These are phyloP conservation scores for Boechera divaricarpa DNA, from an alignment of 345 rosid species.

Conservation along the genomic window DNA sequence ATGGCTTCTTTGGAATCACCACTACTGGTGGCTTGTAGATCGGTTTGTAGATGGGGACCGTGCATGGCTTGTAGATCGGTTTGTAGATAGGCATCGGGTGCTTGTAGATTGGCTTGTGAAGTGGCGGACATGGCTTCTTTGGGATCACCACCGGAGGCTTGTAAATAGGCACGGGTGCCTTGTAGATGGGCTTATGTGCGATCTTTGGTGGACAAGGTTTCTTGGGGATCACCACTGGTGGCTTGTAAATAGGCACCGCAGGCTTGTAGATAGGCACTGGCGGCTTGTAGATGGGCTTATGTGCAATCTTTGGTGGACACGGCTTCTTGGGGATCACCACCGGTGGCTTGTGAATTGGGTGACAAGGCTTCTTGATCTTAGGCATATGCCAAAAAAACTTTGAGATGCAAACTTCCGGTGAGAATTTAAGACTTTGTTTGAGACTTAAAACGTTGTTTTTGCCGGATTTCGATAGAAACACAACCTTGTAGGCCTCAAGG, in stretches of 20 bases:
- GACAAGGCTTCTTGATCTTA: conserved; percentile 38
- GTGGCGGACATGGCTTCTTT: conserved; percentile 42
- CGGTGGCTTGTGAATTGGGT: conserved; percentile 45
- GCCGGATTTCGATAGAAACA: conserved; percentile 47
- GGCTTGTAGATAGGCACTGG: too few species aligned
- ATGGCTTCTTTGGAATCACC: conserved; percentile 43
- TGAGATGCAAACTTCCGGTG: conserved; percentile 61
- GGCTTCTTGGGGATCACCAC: conserved; percentile 42
- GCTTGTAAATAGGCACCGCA: too few species aligned
- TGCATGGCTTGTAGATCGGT: too few species aligned
- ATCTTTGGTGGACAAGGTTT: conserved; percentile 42
- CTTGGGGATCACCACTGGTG: conserved; percentile 43
- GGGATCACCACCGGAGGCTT: conserved; percentile 41
- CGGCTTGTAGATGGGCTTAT: conserved; percentile 30
- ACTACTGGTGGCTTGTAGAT: conserved; percentile 41
- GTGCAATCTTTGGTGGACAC: conserved; percentile 40
- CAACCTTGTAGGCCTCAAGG: conserved; percentile 59
- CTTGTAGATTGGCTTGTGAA: background rate
- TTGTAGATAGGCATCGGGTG: too few species aligned
- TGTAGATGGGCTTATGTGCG: conserved; percentile 1
- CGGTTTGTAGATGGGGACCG: conserved; percentile 24
- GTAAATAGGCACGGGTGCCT: conserved; percentile 37
- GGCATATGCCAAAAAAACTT: conserved; percentile 61
- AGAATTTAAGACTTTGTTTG: conserved; percentile 63
- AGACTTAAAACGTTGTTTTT: conserved; percentile 59